Base-by-base conservation (phyloP, 768 basidiomycete genomes). In the Dentipellis fragilis region DNA sequence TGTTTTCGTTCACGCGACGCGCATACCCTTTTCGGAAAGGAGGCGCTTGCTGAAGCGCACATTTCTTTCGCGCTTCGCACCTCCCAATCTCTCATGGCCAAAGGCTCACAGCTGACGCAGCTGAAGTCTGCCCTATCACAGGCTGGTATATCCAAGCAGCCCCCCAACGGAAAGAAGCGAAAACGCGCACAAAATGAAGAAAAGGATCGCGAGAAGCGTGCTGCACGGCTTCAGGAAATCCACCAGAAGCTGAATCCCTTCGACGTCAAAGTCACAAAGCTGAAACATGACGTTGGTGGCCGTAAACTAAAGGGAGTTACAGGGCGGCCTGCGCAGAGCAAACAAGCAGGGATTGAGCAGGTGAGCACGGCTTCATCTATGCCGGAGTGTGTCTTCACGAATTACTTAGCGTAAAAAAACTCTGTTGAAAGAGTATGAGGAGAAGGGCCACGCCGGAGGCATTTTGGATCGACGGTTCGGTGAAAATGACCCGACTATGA, bases 381-480 rank as follows among this genome's bases (percentile, higher is more conserved):
- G 45, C 17, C 21, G 49, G 34, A 21, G 54, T 38, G 37, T 48
- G 46, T 46, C 29, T 9, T 17, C 17, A 11, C 55, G 62, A 55
- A 62, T 52, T 22, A 37, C 36, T 55, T 65, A 96, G 93, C 76
- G 95, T 49, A 90, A 87, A 68, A 87, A 87, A 74, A 88, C 85
- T 0, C 73, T 99, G 21, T 71, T 98, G 54, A 93, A 93, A 58
- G 93, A 98, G 71, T 87, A 83, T 53, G 81, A 91, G 58, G 80
- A 87, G 51, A 86, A 83, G 61, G 84, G 81, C 49, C 87, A 84
- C 59, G 83, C 87, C 10, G 94, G 93, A 5, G 90, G 93, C 5
- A 85, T 99, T 56, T 73, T 94, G 55, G 96, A 99, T 70, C 81
- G 91, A 52, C 86, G 96, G 17, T 97, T 98, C 66, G 96, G 96